These are phyloP conservation scores for Dissophora ornata DNA, from an alignment of 192 early-diverging fungal species.

Conservation along the genomic window DNA sequence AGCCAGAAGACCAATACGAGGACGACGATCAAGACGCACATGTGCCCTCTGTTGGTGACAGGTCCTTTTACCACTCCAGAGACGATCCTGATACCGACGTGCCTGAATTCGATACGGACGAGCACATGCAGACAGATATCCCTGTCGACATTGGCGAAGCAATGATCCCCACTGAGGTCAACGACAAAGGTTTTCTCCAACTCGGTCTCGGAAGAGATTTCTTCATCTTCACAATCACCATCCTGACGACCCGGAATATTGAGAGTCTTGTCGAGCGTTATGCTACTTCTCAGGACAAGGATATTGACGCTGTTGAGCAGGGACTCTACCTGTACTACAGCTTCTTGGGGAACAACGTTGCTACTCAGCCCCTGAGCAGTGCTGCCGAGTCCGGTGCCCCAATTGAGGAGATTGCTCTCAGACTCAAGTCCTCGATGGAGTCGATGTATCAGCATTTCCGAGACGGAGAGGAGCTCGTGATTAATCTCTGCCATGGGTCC, in stretches of 20 bases:
- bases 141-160: conserved; percentile 52
- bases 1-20: conserved; percentile 18
- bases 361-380: conserved; percentile 38
- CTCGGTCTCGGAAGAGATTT: conserved; percentile 44
- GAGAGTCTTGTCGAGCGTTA: conserved; percentile 29
- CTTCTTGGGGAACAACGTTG: conserved; percentile 48
- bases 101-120: conserved; percentile 25
- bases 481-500: conserved; percentile 54
- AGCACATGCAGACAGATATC: conserved; percentile 41
- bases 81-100: conserved; percentile 26
- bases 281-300: conserved; percentile 16
- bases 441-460: conserved; percentile 53
- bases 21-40: conserved; percentile 33
- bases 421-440: conserved; percentile 54
- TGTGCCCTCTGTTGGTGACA: conserved; percentile 40
- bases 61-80: conserved; percentile 24
- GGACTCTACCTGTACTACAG: conserved; percentile 50
- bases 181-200: conserved; percentile 49
- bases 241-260: conserved; percentile 39
- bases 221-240: conserved; percentile 53
- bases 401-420: conserved; percentile 47
- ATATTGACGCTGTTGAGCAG: conserved; percentile 16
- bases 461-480: conserved; percentile 48
- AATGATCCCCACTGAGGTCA: conserved; percentile 53
- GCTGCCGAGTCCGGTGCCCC: conserved; percentile 22